A percentile compares a stretch with the other conserved stretches of the same genome.
Evolutionary conservation across 2,329 filamentous ascomycete species (phyloP).

Genomic region (Colletotrichum plurivorum): DNA sequence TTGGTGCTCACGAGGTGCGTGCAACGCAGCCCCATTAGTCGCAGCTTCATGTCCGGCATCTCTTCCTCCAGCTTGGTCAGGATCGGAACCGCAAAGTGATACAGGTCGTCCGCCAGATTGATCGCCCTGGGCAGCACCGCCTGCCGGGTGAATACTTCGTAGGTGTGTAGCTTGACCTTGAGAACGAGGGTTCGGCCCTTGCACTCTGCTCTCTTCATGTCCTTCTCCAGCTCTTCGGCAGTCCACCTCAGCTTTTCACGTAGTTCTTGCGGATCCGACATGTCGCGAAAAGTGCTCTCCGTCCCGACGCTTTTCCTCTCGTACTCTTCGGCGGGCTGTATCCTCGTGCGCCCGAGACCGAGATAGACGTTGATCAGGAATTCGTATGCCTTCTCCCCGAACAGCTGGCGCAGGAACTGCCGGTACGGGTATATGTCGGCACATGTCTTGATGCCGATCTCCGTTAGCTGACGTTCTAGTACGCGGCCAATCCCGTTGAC

Average conservation of each 20-base stretch:
- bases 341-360: conserved; percentile 85
- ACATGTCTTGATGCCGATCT: conserved; percentile 89
- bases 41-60: conserved; percentile 81
- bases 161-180: conserved; percentile 95
- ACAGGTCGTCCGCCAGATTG: conserved; percentile 83
- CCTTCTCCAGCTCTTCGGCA: conserved; percentile 88
- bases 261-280: conserved; percentile 77
- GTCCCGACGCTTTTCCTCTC: conserved; percentile 95
- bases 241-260: conserved; percentile 84
- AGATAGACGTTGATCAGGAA: conserved; percentile 89
- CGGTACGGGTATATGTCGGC: conserved; percentile 87
- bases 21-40: conserved; percentile 90
- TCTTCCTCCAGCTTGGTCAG: conserved; percentile 87
- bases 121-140: conserved; percentile 81
- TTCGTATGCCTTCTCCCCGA: conserved; percentile 91
- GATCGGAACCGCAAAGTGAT: conserved; percentile 85
- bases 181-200: conserved; percentile 93
- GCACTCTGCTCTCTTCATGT: conserved; percentile 83
- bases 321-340: conserved; percentile 90
- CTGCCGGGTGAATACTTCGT: conserved; percentile 91
- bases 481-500: conserved; percentile 97
- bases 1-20: conserved; percentile 90
- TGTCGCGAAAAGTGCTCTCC: conserved; percentile 90
- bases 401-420: conserved; percentile 80
- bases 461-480: conserved; percentile 89